Base-by-base conservation (phyloP, 805 yeast species). In the Ogataea dorogensis region DNA sequence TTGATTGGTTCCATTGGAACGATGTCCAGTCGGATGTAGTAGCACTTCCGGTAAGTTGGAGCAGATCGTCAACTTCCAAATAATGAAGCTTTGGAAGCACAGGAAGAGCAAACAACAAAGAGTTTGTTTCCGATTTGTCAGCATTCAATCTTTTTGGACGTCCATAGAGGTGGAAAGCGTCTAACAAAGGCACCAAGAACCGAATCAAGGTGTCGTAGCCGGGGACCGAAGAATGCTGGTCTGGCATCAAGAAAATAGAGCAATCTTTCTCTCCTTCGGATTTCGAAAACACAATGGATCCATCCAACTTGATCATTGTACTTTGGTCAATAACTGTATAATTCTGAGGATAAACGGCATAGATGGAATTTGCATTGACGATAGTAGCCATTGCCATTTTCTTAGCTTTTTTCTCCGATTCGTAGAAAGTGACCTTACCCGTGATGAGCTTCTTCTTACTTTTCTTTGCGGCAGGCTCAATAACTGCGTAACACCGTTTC, bases 291-390 rank as follows among this genome's bases (percentile, higher is more conserved):
- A 69, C 63, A 20, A 89, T 86, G 25, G 73, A 68, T 31, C 96
- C 97, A 56, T 89, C 96, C 36, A 91, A 59, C 56, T 93, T 93
- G 55, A 91, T 73, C 74, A 93, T 79, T 2, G 97, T 86, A 35
- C 91, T 79, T 43, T 79, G 79, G 62, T 91, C 95, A 44, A 93
- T 84, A 44, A 91, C 74, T 43, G 76, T 67, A 17, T 81, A 80
- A 31, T 88, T 73, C 53, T 86, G 88, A 9, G 98, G 98, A 60
- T 87, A 93, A n/a, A 89, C 79, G 0, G 98, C 97, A 47, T 83
- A 81, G 14, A 86, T 80, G 6, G 87, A 76, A 32, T 73, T 63
- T 1, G 93, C 91, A 27, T 70, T 68, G 5, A 75, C 68, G 21
- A 89, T 77, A 11, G 81, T 78, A 0, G 97, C 97, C 79, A 93